Evolutionary conservation across 2,329 filamentous ascomycete species (phyloP).

Genomic region (Aureobasidium mangrovei): DNA sequence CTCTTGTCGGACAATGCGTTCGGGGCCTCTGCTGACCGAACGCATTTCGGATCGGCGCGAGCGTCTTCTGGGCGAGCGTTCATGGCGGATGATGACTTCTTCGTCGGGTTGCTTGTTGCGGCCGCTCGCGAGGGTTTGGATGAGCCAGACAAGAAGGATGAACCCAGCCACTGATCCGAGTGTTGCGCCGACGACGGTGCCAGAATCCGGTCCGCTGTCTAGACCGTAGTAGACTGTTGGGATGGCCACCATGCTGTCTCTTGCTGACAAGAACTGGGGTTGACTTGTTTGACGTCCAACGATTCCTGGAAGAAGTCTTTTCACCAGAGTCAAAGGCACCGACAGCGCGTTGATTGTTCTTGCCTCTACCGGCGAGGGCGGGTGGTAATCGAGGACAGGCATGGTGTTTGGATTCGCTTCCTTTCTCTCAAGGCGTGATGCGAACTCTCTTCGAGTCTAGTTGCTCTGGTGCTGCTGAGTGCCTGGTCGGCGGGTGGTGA

Average conservation of each 20-base stretch:
- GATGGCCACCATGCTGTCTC: slow-evolving; percentile 38
- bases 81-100: slow-evolving; percentile 22
- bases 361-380: background rate
- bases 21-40: slow-evolving; percentile 23
- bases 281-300: slow-evolving; percentile 4
- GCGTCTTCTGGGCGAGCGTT: slow-evolving; percentile 22
- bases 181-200: slow-evolving; percentile 52
- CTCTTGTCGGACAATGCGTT: slow-evolving; percentile 28
- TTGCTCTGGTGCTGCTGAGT: background rate
- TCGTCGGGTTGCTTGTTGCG: slow-evolving; percentile 22
- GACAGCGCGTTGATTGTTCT: slow-evolving; percentile 3
- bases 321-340: background rate
- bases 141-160: slow-evolving; percentile 44
- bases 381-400: background rate
- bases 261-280: slow-evolving; percentile 1
- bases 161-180: slow-evolving; percentile 47
- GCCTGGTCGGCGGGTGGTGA: background rate
- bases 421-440: background rate
- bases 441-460: background rate
- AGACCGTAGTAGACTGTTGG: slow-evolving; percentile 52
- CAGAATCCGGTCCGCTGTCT: slow-evolving; percentile 44
- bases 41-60: slow-evolving; percentile 28
- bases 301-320: slow-evolving; percentile 3
- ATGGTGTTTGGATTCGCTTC: background rate
- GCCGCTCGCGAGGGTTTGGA: slow-evolving; percentile 33